These are phyloP conservation scores for Huntiella omanensis DNA, from an alignment of 2,329 filamentous ascomycete genomes.

Conservation along the genomic window DNA sequence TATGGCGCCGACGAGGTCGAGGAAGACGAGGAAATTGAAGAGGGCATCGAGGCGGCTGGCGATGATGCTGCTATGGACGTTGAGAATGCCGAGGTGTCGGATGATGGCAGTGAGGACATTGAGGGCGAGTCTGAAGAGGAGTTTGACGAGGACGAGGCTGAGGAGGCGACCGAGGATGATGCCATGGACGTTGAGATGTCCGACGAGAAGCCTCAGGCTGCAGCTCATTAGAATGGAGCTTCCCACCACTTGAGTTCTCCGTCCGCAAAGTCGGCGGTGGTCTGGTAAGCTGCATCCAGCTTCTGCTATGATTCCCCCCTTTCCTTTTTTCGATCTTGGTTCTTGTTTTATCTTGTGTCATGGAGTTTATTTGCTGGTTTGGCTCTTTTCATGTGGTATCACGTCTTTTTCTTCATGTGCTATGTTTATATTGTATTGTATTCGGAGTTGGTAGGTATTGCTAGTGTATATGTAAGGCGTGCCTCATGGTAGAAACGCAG, in stretches of 20 bases:
- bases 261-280: constrained; percentile 7
- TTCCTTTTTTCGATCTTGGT: constrained; percentile 2
- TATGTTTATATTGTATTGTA: background rate
- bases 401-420: background rate
- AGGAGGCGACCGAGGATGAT: constrained; percentile 21
- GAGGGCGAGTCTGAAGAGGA: constrained; percentile 59
- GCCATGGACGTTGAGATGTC: constrained; percentile 31
- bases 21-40: constrained; percentile 40
- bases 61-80: constrained; percentile 28
- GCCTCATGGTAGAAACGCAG: too few species aligned
- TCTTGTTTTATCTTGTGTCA: constrained; percentile 1
- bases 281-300: constrained; percentile 5
- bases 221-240: constrained; percentile 12
- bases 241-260: constrained; percentile 1
- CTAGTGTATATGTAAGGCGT: too few species aligned
- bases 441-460: background rate
- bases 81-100: constrained; percentile 45
- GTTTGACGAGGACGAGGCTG: constrained; percentile 39
- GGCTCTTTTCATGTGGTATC: constrained; percentile 3
- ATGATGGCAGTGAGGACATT: constrained; percentile 61
- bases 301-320: constrained; percentile 7
- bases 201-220: constrained; percentile 19
- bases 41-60: constrained; percentile 32
- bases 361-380: constrained; percentile 10
- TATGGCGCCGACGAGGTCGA: constrained; percentile 86